Percentiles rank a stretch among this genome's conserved stretches.
Conservation (phyloP, 371 early-diverging fungal species). For the Actinomortierella ambigua region DNA sequence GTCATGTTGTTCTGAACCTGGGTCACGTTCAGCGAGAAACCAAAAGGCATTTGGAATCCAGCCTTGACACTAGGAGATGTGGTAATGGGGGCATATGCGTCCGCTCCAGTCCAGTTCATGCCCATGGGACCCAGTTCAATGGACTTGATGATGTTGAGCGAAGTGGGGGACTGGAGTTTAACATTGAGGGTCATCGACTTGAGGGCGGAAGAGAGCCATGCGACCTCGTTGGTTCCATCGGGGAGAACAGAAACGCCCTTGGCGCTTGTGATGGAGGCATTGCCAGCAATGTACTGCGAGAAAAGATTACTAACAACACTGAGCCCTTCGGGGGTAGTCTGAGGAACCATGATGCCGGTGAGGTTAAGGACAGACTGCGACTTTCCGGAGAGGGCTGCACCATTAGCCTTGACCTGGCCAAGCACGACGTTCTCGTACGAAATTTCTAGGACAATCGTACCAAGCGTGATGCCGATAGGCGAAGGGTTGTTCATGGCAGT, state of each 20-base stretch:
- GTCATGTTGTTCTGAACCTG: conserved; percentile 63
- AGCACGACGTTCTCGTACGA: conserved; percentile 55
- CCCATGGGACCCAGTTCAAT: conserved; percentile 62
- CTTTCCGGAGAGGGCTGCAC: conserved; percentile 48
- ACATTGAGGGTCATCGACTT: conserved; percentile 47
- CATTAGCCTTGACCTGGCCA: conserved; percentile 55
- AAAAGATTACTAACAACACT: conserved; percentile 56
- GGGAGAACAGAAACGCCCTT: conserved; percentile 63
- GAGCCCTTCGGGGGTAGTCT: conserved; percentile 51
- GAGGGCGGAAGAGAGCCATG: conserved; percentile 65
- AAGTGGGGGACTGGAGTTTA: conserved; percentile 31
- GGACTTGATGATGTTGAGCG: conserved; percentile 58
- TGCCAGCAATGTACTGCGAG: conserved; percentile 60
- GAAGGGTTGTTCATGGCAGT: conserved; percentile 62
- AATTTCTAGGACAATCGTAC: conserved; percentile 60
- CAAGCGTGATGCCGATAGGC: conserved; percentile 64
- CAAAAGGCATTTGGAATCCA: conserved; percentile 63
- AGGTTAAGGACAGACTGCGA: conserved; percentile 50
- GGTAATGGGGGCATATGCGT: conserved; percentile 57
- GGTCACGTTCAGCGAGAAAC: conserved; percentile 60
- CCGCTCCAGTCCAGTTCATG: conserved; percentile 54
- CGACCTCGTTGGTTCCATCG: conserved; percentile 58
- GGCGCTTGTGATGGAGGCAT: conserved; percentile 55
- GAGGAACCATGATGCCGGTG: conserved; percentile 58
- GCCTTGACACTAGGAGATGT: conserved; percentile 58